These are phyloP conservation scores for Salix brachista DNA, from an alignment of 345 rosid genomes.

Conservation along the genomic window DNA sequence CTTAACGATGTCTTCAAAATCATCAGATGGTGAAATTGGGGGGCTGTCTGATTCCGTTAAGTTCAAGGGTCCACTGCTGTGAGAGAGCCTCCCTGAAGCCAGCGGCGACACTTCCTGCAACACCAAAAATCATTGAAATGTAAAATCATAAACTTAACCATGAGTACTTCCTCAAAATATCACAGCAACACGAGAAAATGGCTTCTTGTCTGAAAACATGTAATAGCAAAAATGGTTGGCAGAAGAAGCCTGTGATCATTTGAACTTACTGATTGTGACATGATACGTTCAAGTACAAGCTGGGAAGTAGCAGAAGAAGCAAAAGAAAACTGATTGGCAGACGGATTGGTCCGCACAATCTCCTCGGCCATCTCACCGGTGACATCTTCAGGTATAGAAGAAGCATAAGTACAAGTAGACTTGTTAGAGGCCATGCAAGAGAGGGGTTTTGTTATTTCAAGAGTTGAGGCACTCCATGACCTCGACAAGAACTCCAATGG, in stretches of 20 bases:
- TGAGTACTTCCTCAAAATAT: background rate
- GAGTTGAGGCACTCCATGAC: slow-evolving; percentile 83
- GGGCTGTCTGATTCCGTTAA: slow-evolving; percentile 67
- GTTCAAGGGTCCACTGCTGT: slow-evolving; percentile 85
- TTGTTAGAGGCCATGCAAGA: slow-evolving; percentile 25
- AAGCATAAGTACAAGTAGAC: slow-evolving; percentile 18
- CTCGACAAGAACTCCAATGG: slow-evolving; percentile 94
- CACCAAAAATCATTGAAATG: background rate
- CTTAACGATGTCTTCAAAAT: slow-evolving; percentile 87
- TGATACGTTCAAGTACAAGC: slow-evolving; percentile 90
- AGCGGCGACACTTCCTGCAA: slow-evolving; percentile 87
- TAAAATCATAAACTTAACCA: background rate
- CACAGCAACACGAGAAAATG: background rate
- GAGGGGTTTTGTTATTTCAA: slow-evolving; percentile 73
- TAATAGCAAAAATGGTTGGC: background rate
- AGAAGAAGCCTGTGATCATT: background rate
- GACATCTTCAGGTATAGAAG: slow-evolving; percentile 60
- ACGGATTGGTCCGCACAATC: background rate
- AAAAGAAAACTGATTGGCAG: slow-evolving; percentile 51
- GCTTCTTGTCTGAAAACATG: background rate
- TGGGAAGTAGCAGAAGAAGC: slow-evolving; percentile 77
- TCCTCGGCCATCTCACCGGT: slow-evolving; percentile 29
- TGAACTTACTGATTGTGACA: slow-evolving; percentile 76
- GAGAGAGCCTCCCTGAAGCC: slow-evolving; percentile 91
- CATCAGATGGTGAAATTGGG: slow-evolving; percentile 81